A percentile compares a stretch with the other conserved stretches of the same genome.
Conservation (phyloP, 2,329 filamentous ascomycete species). For the Mycosphaerella arachidis region DNA sequence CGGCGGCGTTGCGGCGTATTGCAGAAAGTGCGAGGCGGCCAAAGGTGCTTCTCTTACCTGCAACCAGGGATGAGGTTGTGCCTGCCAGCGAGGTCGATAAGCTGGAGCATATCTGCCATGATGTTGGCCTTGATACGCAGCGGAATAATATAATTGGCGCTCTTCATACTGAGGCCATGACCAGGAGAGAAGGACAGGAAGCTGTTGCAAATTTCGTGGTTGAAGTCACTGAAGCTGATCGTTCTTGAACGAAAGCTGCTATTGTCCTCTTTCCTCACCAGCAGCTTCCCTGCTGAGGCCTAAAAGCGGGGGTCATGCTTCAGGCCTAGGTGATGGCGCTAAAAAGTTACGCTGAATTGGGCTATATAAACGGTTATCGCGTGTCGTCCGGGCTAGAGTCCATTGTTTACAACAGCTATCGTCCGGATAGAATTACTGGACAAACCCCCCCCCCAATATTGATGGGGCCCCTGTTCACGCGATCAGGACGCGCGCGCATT, state of each 20-base stretch:
- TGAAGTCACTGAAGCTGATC: background rate
- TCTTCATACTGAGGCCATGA: constrained; percentile 48
- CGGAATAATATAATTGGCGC: constrained; percentile 42
- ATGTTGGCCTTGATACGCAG: constrained; percentile 34
- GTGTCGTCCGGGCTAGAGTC: too few species aligned
- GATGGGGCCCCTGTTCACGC: too few species aligned
- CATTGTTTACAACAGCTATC: too few species aligned
- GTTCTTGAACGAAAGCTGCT: background rate
- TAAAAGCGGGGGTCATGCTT: background rate
- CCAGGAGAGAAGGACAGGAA: constrained; percentile 40
- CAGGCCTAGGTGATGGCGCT: too few species aligned
- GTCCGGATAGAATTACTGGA: too few species aligned
- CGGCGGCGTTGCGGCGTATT: constrained; percentile 38
- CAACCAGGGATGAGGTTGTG: constrained; percentile 54
- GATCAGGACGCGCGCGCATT: too few species aligned
- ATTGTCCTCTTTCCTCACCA: background rate
- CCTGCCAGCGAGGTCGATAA: constrained; percentile 53
- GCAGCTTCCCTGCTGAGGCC: background rate
- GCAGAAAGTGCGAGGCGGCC: constrained; percentile 23
- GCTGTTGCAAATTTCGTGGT: constrained; percentile 29
- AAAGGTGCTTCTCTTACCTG: constrained; percentile 52
- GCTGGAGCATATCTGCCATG: constrained; percentile 43
- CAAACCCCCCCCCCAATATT: too few species aligned
- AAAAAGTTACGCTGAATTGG: background rate
- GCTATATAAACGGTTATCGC: background rate